phyloP scores from a whole-genome alignment of 1,284 basidiomycete species.

The Wolfiporia cocos region DNA sequence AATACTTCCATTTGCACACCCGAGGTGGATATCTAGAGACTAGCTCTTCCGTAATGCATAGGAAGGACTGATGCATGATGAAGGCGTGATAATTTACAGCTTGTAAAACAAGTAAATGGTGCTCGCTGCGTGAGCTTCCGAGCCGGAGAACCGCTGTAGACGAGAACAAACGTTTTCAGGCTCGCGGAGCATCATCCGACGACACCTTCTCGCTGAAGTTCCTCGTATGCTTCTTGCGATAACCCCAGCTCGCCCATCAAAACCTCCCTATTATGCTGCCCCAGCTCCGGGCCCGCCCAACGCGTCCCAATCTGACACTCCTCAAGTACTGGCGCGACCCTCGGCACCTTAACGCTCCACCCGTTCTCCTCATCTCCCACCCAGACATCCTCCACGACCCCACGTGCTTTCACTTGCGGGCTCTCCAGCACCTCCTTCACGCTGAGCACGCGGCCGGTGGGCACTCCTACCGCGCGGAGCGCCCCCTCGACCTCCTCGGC shows the following conservation, averaged over 20 bases:
- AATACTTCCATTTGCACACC: no score
- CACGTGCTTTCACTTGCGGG: constrained; percentile 49
- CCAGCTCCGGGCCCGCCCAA: constrained; percentile 66
- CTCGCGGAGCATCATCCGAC: constrained; percentile 29
- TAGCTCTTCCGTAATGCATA: no score
- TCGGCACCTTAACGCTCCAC: constrained; percentile 63
- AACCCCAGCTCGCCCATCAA: constrained; percentile 45
- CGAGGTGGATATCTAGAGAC: no score
- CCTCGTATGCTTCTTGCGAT: constrained; percentile 33
- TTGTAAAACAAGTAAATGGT: no score
- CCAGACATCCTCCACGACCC: constrained; percentile 52
- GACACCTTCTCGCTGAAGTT: constrained; percentile 39
- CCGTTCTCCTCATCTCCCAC: constrained; percentile 35
- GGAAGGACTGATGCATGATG: no score
- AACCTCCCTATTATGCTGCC: constrained; percentile 57
- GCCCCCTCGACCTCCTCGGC: constrained; percentile 50
- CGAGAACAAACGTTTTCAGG: no score
- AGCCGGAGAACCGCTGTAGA: no score
- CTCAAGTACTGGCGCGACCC: constrained; percentile 54
- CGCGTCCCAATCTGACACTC: constrained; percentile 48
- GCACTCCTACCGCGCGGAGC: constrained; percentile 53
- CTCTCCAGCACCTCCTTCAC: constrained; percentile 57
- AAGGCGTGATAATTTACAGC: no score
- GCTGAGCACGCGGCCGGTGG: constrained; percentile 55
- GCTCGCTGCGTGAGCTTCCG: no score